phyloP scores from a whole-genome alignment of 2,329 filamentous ascomycete species.

The Fusarium mexicanum region DNA sequence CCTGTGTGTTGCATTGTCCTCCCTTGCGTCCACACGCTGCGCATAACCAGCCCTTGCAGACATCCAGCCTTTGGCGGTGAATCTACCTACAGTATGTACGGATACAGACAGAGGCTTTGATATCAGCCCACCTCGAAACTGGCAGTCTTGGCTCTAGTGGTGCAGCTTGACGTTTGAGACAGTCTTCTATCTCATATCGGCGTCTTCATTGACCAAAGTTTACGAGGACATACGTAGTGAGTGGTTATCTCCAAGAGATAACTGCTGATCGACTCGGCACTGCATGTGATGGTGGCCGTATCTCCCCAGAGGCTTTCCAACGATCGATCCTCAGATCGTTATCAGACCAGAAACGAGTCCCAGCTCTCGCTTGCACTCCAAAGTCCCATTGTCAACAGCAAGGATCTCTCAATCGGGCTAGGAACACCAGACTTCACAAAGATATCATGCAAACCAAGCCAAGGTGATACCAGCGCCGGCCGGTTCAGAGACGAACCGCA shows the following conservation, averaged over 20 bases:
- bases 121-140: conserved; percentile 33
- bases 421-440: conserved; percentile 22
- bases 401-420: conserved; percentile 36
- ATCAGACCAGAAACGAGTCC: conserved; percentile 37
- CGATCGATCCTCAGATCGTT: conserved; percentile 25
- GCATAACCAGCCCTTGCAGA: conserved; percentile 15
- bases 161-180: conserved; percentile 20
- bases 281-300: conserved; percentile 28
- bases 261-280: conserved; percentile 5
- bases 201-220: neutral
- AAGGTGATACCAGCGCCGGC: conserved; percentile 20
- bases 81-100: conserved; percentile 20
- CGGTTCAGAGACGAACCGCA: conserved; percentile 24
- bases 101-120: conserved; percentile 7
- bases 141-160: conserved; percentile 6
- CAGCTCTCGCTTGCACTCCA: conserved; percentile 33
- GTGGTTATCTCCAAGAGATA: neutral
- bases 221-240: neutral
- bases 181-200: conserved; percentile 17
- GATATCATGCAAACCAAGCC: conserved; percentile 27
- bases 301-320: conserved; percentile 16
- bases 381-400: conserved; percentile 31
- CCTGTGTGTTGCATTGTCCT: conserved; percentile 28
- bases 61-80: conserved; percentile 38
- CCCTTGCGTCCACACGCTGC: conserved; percentile 37